Conservation (phyloP, 2,329 filamentous ascomycete genomes). For the Grosmannia clavigera region DNA sequence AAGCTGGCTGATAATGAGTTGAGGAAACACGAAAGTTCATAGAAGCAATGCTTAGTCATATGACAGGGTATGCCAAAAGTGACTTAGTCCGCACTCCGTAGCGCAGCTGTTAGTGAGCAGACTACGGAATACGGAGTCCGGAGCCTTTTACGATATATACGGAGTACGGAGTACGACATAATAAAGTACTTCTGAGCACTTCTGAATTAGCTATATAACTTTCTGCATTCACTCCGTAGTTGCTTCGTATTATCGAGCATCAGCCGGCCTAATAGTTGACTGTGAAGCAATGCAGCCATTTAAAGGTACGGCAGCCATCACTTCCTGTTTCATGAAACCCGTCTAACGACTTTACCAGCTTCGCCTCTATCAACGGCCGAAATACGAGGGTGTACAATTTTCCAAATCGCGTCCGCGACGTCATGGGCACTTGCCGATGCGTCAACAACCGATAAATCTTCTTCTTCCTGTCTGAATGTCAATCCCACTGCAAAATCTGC, state of each 20-base stretch:
- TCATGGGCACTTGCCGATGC: constrained; percentile 42
- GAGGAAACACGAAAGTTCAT: not conserved
- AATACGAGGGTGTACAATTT: constrained; percentile 32
- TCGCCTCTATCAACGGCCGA: constrained; percentile 37
- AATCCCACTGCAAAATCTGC: constrained; percentile 14
- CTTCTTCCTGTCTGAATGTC: constrained; percentile 34
- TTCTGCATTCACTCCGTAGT: too few relatives aligned
- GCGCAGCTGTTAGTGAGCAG: too few relatives aligned
- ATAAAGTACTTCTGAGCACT: too few relatives aligned
- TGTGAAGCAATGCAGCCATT: not conserved
- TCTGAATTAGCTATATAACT: too few relatives aligned
- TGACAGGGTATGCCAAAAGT: not conserved
- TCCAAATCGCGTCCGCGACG: constrained; percentile 44
- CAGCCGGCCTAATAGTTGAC: too few relatives aligned
- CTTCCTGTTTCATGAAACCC: constrained; percentile 20
- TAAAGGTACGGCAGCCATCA: too few relatives aligned
- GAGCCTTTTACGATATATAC: not conserved
- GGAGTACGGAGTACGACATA: too few relatives aligned
- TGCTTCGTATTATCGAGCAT: too few relatives aligned
- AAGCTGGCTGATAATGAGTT: not conserved
- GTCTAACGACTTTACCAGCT: constrained; percentile 32
- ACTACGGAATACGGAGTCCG: too few relatives aligned
- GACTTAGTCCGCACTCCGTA: not conserved
- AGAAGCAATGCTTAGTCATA: not conserved
- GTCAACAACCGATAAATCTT: constrained; percentile 42